phyloP scores from a whole-genome alignment of 73 alveolate genomes.

The Paramecium sonneborni region DNA sequence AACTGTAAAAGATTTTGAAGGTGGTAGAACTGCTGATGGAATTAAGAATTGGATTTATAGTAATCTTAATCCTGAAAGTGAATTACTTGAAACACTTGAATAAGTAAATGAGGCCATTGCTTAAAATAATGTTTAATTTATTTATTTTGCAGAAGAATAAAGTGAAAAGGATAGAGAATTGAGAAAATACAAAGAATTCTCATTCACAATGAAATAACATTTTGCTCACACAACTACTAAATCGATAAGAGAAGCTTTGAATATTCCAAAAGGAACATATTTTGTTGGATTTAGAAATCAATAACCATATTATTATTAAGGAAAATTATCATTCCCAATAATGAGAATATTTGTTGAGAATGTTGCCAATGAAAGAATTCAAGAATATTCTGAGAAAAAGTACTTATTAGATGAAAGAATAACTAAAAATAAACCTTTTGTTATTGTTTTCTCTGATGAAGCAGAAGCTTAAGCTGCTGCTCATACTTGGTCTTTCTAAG shows the following conservation, averaged over 20 bases:
- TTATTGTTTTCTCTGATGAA: not conserved
- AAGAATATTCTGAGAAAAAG: not conserved
- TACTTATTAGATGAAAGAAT: not conserved
- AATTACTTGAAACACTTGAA: constrained; percentile 53
- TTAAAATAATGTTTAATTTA: constrained; percentile 51
- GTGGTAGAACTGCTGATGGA: constrained; percentile 83
- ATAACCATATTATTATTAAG: not conserved
- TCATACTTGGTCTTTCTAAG: not conserved
- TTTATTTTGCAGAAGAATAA: constrained; percentile 70
- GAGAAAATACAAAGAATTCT: constrained; percentile 39
- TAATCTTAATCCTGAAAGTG: constrained; percentile 60
- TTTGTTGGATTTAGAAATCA: constrained; percentile 25
- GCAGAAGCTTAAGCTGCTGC: not conserved
- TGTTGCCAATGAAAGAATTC: constrained; percentile 3
- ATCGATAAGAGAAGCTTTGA: constrained; percentile 31
- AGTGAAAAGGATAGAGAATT: constrained; percentile 61
- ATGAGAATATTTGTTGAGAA: constrained; percentile 41
- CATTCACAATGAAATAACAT: constrained; percentile 49
- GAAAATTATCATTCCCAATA: constrained; percentile 9
- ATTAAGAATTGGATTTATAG: constrained; percentile 78
- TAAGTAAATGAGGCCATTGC: constrained; percentile 52
- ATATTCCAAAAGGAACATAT: constrained; percentile 10
- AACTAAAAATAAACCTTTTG: constrained; percentile 1
- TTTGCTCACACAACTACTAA: constrained; percentile 27
- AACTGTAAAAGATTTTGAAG: constrained; percentile 69